phyloP scores from a whole-genome alignment of 1,284 basidiomycete species.

The Fomitopsis pinicola region DNA sequence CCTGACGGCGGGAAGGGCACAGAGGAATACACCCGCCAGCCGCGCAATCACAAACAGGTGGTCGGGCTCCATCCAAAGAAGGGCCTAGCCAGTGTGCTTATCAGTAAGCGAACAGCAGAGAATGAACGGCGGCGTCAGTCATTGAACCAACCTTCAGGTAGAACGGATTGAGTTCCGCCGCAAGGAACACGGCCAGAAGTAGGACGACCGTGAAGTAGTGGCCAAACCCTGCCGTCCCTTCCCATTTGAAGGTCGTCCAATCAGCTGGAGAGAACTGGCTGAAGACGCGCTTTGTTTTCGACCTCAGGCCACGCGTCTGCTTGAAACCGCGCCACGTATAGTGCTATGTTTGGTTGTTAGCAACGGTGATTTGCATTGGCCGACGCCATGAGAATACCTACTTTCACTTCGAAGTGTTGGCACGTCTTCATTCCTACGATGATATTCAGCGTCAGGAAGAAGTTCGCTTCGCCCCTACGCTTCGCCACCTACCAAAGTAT shows the following conservation, averaged over 20 bases:
- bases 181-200: conserved; percentile 74
- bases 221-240: conserved; percentile 69
- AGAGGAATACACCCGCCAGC: conserved; percentile 73
- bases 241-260: conserved; percentile 86
- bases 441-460: conserved; percentile 5
- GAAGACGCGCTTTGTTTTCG: conserved; percentile 72
- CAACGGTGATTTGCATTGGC: neutral
- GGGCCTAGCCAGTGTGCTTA: conserved; percentile 35
- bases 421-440: conserved; percentile 76
- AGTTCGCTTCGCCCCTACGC: neutral
- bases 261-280: conserved; percentile 83
- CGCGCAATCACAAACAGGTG: conserved; percentile 77
- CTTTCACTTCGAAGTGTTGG: conserved; percentile 83
- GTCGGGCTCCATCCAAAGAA: conserved; percentile 86
- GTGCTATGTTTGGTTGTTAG: conserved; percentile 40
- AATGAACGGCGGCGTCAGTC: neutral
- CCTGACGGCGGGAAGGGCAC: conserved; percentile 75
- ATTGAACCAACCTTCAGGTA: conserved; percentile 62
- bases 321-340: conserved; percentile 82
- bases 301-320: conserved; percentile 68
- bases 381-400: conserved; percentile 24
- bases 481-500: conserved; percentile 55
- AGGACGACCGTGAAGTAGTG: conserved; percentile 74
- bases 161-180: conserved; percentile 80
- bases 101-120: neutral